These are phyloP conservation scores for Aspergillus sp. DNA, from an alignment of 2,329 filamentous ascomycete species.

Conservation along the genomic window DNA sequence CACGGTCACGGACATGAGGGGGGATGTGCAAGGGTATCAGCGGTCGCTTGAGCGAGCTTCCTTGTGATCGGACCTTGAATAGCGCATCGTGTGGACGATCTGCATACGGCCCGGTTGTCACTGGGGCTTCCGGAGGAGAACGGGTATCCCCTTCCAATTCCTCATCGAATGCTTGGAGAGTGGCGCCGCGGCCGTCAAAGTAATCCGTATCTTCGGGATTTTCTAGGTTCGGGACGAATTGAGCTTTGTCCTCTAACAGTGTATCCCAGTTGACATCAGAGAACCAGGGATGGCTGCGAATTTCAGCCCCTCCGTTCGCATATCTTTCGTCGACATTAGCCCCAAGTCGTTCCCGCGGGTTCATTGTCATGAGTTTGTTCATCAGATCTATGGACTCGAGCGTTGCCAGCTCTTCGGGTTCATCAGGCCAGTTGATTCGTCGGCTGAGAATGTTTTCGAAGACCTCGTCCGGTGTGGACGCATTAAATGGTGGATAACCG, in stretches of 20 bases:
- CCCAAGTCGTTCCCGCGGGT: conserved; percentile 73
- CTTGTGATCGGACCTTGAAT: conserved; percentile 77
- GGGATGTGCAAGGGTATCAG: conserved; percentile 95
- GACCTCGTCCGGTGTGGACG: conserved; percentile 77
- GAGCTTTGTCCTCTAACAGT: conserved; percentile 85
- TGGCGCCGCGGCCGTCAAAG: conserved; percentile 85
- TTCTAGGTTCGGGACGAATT: conserved; percentile 85
- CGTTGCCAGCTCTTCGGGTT: conserved; percentile 68
- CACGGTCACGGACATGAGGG: conserved; percentile 90
- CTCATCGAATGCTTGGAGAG: conserved; percentile 81
- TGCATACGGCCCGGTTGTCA: conserved; percentile 65
- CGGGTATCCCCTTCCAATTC: conserved; percentile 78
- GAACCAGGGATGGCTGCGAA: conserved; percentile 85
- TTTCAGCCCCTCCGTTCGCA: conserved; percentile 77
- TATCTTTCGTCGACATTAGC: conserved; percentile 78
- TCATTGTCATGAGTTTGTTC: conserved; percentile 77
- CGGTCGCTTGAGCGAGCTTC: conserved; percentile 78
- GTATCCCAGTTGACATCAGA: conserved; percentile 78
- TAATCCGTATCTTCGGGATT: conserved; percentile 98
- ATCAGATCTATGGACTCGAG: conserved; percentile 88
- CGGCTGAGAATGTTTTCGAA: conserved; percentile 93
- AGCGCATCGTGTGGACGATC: conserved; percentile 92
- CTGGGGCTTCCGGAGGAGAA: conserved; percentile 57
- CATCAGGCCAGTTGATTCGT: conserved; percentile 85
- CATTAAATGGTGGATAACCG: conserved; percentile 89